Percentiles rank a stretch among this genome's conserved stretches.
Evolutionary conservation across 169 alveolate species (phyloP).

Genomic region (Plasmodium fragile): DNA sequence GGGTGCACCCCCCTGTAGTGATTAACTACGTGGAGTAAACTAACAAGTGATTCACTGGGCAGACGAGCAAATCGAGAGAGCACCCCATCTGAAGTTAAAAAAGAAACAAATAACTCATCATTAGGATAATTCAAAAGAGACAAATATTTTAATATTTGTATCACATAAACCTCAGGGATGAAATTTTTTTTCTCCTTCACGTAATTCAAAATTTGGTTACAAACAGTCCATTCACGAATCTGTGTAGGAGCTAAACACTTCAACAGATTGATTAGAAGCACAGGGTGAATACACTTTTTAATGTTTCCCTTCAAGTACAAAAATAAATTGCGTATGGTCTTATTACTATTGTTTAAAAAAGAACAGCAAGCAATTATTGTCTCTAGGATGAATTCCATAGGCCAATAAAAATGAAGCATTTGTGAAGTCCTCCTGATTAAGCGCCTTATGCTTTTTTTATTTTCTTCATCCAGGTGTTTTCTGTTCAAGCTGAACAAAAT

Average conservation of each 20-base stretch:
- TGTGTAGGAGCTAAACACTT: neutral
- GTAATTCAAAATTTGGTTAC: slow-evolving; percentile 36
- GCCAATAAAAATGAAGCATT: slow-evolving; percentile 69
- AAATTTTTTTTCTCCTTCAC: slow-evolving; percentile 8
- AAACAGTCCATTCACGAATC: slow-evolving; percentile 9
- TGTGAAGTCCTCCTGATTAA: slow-evolving; percentile 52
- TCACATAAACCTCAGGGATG: neutral
- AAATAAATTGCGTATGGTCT: slow-evolving; percentile 19
- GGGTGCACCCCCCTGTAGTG: neutral
- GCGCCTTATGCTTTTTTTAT: slow-evolving; percentile 22
- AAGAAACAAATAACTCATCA: slow-evolving; percentile 10
- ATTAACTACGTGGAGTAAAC: slow-evolving; percentile 27
- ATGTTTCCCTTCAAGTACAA: slow-evolving; percentile 50
- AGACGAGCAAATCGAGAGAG: neutral
- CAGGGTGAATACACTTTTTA: slow-evolving; percentile 52
- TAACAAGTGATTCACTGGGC: slow-evolving; percentile 4
- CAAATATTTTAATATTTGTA: slow-evolving; percentile 37
- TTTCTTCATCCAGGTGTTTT: slow-evolving; percentile 30
- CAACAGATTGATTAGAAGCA: slow-evolving; percentile 11
- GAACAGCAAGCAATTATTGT: slow-evolving; percentile 43
- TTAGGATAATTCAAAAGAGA: neutral
- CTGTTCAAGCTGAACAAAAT: slow-evolving; percentile 48
- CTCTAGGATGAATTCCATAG: slow-evolving; percentile 56
- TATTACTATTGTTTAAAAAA: neutral
- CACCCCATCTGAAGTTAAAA: neutral